Percentiles rank a stretch among this genome's conserved stretches.
These are phyloP conservation scores for Pseudozyma thailandica DNA, from an alignment of 1,284 basidiomycete genomes.

Conservation along the genomic window DNA sequence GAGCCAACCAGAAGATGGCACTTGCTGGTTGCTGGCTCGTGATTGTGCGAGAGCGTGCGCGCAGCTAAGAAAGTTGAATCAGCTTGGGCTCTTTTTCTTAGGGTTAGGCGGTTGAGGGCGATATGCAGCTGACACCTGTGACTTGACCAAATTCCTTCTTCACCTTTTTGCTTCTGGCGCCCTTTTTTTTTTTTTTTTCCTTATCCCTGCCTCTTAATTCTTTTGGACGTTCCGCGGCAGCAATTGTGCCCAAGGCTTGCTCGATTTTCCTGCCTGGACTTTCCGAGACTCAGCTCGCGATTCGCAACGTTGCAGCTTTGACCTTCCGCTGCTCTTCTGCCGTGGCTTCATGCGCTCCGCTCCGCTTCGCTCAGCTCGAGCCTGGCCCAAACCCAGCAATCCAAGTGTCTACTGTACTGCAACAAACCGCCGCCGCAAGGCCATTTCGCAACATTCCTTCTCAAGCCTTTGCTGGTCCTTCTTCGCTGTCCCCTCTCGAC, in stretches of 20 bases:
- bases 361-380: too few species aligned
- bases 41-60: neutral
- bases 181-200: neutral
- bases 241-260: too few species aligned
- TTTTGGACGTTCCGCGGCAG: neutral
- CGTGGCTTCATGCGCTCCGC: neutral
- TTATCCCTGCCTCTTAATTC: neutral
- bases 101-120: too few species aligned
- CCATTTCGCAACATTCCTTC: neutral
- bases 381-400: neutral
- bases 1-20: neutral
- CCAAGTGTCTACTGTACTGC: neutral
- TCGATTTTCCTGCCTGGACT: neutral
- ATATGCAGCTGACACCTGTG: too few species aligned
- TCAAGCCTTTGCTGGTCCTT: neutral
- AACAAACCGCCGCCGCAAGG: neutral
- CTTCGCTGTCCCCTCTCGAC: too few species aligned
- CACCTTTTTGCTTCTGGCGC: too few species aligned
- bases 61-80: too few species aligned
- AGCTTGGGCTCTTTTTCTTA: too few species aligned
- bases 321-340: neutral
- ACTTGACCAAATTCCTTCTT: too few species aligned
- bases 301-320: neutral
- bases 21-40: neutral
- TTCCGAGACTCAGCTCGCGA: conserved; percentile 1